Evolutionary conservation across 1,139 yeast genomes (phyloP), one percentile per base, ranked within the genome.

Genomic region (Sugiyamaella novakii): DNA sequence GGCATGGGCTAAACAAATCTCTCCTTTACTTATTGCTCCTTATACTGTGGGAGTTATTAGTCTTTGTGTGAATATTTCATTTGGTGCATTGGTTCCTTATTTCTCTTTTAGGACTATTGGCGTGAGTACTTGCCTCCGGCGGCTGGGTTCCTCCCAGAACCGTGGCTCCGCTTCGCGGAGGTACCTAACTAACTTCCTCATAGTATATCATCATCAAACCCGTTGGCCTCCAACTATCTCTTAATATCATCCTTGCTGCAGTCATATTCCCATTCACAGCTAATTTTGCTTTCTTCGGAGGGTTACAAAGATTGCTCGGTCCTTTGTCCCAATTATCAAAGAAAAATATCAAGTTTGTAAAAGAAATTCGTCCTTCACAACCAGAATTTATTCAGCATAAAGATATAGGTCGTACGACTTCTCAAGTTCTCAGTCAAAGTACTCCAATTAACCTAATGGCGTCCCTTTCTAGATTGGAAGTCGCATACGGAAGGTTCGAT

Each of bases 221-320:
- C 0, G 40, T 58, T 39, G 62, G 62, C 2, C 38, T 66, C 37
- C 56, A 58, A 2, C 51, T 61, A n/a, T 59, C 61, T 1, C 47
- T 60, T 10, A 43, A 56, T 14, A 46, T 61, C 18, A 49, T 57
- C 5, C 53, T 52, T 3, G 47, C 62, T 1, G 34, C 53, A 5
- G 21, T 64, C 1, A 45, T 65, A 4, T 60, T 60, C 43, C 70
- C 70, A 3, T 51, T 53, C 11, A 58, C 68, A 0, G 61, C 69
- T 1, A 59, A 52, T 41, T 52, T 35, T 36, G 54, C 57, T 17
- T 57, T 57, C 36, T 55, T 60, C 19, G 53, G 44, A 8, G 54
- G 55, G 8, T 43, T 49, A 2, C 14, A 53, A 6, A 49, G 41
- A 5, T 51, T 59, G 5, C 38, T 60, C 17, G 37, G 35, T 10